Percentiles rank a stretch among this genome's conserved stretches.
Evolutionary conservation across 2,329 filamentous ascomycete species (phyloP).

Genomic region (Pseudogymnoascus sp.): DNA sequence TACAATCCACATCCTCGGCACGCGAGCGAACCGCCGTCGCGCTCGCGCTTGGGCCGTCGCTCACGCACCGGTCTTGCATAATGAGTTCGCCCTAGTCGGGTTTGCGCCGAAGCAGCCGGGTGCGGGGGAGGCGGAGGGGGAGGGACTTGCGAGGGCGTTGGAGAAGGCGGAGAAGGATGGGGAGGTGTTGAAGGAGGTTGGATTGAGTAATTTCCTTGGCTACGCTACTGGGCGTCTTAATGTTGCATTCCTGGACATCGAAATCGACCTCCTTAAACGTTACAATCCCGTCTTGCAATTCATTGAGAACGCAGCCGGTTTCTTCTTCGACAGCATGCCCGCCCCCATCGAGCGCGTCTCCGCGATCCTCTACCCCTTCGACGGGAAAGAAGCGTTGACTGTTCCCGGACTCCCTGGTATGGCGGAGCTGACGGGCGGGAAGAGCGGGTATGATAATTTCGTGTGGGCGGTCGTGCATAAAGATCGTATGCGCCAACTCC

Average conservation of each 20-base stretch:
- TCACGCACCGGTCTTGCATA: constrained; percentile 60
- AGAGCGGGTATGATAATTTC: constrained; percentile 75
- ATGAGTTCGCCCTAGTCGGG: constrained; percentile 82
- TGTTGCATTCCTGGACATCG: constrained; percentile 80
- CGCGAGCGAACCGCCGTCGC: constrained; percentile 68
- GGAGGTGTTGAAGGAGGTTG: constrained; percentile 71
- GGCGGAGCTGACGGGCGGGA: constrained; percentile 47
- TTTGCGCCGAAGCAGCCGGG: constrained; percentile 51
- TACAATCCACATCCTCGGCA: constrained; percentile 71
- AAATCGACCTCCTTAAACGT: constrained; percentile 71
- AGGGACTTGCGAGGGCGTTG: constrained; percentile 31
- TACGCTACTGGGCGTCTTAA: constrained; percentile 93
- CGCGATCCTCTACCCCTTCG: constrained; percentile 76
- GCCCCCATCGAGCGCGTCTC: constrained; percentile 65
- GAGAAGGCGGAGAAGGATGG: constrained; percentile 37
- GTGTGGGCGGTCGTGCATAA: constrained; percentile 96
- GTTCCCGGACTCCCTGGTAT: constrained; percentile 57
- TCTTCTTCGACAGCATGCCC: constrained; percentile 72
- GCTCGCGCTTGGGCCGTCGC: constrained; percentile 72
- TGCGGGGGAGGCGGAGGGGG: constrained; percentile 37
- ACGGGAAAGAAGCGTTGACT: constrained; percentile 77
- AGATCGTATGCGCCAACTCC: constrained; percentile 78
- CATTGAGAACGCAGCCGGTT: constrained; percentile 60
- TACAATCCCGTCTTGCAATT: constrained; percentile 67
- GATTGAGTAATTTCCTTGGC: constrained; percentile 72